Base-by-base conservation (phyloP, 768 basidiomycete genomes). In the Suillus bovinus region DNA sequence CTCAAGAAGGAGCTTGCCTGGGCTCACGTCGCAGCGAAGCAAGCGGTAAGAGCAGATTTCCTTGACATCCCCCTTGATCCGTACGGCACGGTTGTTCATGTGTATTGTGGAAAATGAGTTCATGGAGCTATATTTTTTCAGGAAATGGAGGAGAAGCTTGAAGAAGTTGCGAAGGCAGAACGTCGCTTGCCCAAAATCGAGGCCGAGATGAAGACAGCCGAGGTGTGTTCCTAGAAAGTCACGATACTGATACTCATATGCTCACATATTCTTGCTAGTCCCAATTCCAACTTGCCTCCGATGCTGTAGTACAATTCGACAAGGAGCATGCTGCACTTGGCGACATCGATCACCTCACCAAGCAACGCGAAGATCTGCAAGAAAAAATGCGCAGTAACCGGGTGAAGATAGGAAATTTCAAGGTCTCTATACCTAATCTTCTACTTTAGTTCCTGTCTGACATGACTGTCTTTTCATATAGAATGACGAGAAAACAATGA, bases 1-100 rank as follows among this genome's bases (percentile, higher is more conserved):
- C 76, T 93, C 57, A 89, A 90, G 79, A 86, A 84, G 65, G 91
- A 95, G 73, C 75, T 92, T 22, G 94, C 93, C 4, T 97, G 96
- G 95, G 84, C 93, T 16, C 89, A 91, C 68, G 91, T 96, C 24
- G 81, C 79, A 16, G 76, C 77, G 10, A 94, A 95, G 71, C 82
- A 91, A 72, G 74, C 78, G 54, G 91, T 87, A 69, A 61, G 86
- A 34, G 22, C 29, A 34, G 10, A 39, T 50, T 41, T 31, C 4
- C 22, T 46, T 46, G 8, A 33, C 59, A 17, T 34, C 8, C 11
- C 58, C 46, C 1, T 53, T 52, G n/a, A 17, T n/a, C 61, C 27
- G 3, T 6, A 33, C 60, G 6, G 29, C 11, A 8, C 56, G 53
- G 17, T 33, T 41, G 29, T 8, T 16, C 34, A 1, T 9, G n/a